phyloP scores from a whole-genome alignment of 805 yeast genomes.

The Hanseniaspora valbyensis region DNA sequence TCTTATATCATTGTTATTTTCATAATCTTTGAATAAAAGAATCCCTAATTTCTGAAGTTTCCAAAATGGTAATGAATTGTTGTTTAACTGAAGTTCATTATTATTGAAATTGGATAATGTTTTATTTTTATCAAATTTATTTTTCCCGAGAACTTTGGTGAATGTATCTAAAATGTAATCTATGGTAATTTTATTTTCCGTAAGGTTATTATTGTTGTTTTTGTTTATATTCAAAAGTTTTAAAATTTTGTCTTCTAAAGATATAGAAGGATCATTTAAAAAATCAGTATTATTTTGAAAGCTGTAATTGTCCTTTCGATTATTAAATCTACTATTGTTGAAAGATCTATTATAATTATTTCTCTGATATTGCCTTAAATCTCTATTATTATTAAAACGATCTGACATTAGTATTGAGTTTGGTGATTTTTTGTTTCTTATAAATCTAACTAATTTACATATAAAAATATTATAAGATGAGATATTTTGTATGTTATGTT shows the following conservation, averaged over 20 bases:
- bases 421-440: too few relatives aligned
- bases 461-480: too few relatives aligned
- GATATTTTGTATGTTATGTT: too few relatives aligned
- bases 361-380: too few relatives aligned
- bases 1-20: conserved; percentile 3
- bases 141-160: background rate
- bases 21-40: conserved; percentile 6
- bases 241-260: conserved; percentile 9
- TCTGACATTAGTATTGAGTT: too few relatives aligned
- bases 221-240: conserved; percentile 2
- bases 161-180: background rate
- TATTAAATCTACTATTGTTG: conserved; percentile 27
- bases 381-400: too few relatives aligned
- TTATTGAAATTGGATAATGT: background rate
- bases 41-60: conserved; percentile 5
- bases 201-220: background rate
- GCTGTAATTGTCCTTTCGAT: conserved; percentile 1
- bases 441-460: too few relatives aligned
- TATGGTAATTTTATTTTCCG: conserved; percentile 2
- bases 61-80: conserved; percentile 8
- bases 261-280: background rate
- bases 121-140: background rate
- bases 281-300: background rate
- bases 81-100: background rate
- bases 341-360: conserved; percentile 16